Evolutionary conservation across 208 protist species (phyloP), one percentile per base, ranked within the genome.

Genomic region (Wallacemonas sp.): DNA sequence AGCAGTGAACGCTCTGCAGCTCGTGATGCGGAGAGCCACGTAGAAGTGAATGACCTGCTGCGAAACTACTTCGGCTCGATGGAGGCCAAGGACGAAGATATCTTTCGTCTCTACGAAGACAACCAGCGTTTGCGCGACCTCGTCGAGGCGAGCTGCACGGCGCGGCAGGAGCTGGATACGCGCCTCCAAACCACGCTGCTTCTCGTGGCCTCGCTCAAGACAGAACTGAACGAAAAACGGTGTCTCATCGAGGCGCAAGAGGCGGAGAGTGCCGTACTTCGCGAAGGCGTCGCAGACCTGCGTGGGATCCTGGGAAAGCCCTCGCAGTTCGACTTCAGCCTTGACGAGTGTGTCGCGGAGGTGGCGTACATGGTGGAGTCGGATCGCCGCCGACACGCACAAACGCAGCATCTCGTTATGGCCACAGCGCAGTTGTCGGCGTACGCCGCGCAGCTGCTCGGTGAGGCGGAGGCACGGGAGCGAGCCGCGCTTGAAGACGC

Each of bases 21-120:
- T n/a, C n/a, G 26, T 27, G 15, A 26, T 19, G 41, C 48, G 57
- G 46, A 54, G 65, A n/a, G 85, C 44, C 57, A 68, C 24, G 75
- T 68, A n/a, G 83, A 90, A 0, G 78, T 93, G 1, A 79, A 82
- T 55, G 58, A 63, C 19, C 73, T 89, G 36, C 65, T 93, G 29
- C 77, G 81, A 17, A 76, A 80, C 59, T 93, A 89, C 73, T 84
- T 91, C 24, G 75, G 52, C n/a, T 76, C 86, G 8, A 71, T 93
- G 45, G 71, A 66, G 9, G 74, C 77, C 27, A 93, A 93, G 57
- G 87, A 93, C 59, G 71, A 81, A 12, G 87, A 93, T 58, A 89
- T 89, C 3, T 83, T 91, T 38, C 74, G 80, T 29, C 50, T 91
- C 15, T 94, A 81, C 63, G 73, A 73, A 26, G 85, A 90, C 50